Evolutionary conservation across 257 asterid species (phyloP).

Genomic region (Nicotiana obtusifolia): DNA sequence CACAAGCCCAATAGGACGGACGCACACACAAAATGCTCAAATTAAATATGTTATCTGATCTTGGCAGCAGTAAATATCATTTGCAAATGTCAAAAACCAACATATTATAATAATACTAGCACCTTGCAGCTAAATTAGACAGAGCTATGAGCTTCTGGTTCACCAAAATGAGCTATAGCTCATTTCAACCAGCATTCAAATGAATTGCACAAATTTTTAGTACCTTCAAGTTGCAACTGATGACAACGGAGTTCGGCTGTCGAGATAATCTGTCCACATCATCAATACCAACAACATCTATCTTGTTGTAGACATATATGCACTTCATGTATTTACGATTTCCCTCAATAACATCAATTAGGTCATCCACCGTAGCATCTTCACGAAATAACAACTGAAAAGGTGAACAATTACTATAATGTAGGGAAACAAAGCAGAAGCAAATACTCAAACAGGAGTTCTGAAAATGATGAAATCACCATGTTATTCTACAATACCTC

Average conservation of each 20-base stretch:
- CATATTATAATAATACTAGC: background rate
- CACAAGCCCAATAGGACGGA: background rate
- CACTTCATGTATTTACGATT: conserved; percentile 97
- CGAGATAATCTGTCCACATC: conserved; percentile 94
- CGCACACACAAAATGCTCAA: background rate
- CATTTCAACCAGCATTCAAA: background rate
- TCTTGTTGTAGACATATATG: conserved; percentile 92
- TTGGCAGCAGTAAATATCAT: background rate
- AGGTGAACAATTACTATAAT: background rate
- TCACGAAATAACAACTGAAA: conserved; percentile 86
- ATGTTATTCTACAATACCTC: conserved; percentile 51
- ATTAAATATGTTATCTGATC: background rate
- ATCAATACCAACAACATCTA: conserved; percentile 95
- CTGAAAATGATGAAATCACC: background rate
- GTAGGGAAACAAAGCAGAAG: background rate
- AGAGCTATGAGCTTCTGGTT: background rate
- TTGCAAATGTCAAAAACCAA: background rate
- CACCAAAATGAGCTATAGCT: background rate
- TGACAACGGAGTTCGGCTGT: conserved; percentile 89
- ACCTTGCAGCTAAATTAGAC: conserved; percentile 2
- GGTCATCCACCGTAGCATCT: conserved; percentile 98
- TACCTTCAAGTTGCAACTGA: conserved; percentile 90
- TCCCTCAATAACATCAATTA: conserved; percentile 96
- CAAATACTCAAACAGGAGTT: background rate
- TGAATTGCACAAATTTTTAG: background rate